Evolutionary conservation across 192 early-diverging fungal species (phyloP).

Genomic region (Funneliformis mosseae): DNA sequence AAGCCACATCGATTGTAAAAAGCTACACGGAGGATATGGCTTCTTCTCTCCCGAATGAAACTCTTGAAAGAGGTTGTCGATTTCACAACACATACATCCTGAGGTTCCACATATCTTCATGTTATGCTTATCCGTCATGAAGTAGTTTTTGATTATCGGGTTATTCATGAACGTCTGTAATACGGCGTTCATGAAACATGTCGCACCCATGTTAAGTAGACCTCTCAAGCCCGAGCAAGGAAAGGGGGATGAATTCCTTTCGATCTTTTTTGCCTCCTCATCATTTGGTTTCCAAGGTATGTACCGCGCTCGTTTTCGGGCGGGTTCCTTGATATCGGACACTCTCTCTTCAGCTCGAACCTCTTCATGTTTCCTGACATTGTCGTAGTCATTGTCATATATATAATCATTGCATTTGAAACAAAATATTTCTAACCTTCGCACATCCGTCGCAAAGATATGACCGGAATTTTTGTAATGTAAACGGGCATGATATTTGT

Average conservation of each 20-base stretch:
- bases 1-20: constrained; percentile 90
- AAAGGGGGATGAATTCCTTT: constrained; percentile 40
- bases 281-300: constrained; percentile 60
- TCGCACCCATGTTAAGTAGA: constrained; percentile 88
- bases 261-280: constrained; percentile 42
- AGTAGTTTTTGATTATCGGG: constrained; percentile 84
- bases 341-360: constrained; percentile 35
- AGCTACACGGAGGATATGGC: constrained; percentile 82
- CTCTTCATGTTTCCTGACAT: not conserved
- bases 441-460: constrained; percentile 28
- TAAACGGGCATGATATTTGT: constrained; percentile 49
- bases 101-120: constrained; percentile 60
- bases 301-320: constrained; percentile 48
- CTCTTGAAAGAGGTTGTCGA: constrained; percentile 80
- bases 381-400: constrained; percentile 21
- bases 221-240: constrained; percentile 77
- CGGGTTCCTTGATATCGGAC: constrained; percentile 51
- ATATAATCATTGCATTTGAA: constrained; percentile 35
- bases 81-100: constrained; percentile 91
- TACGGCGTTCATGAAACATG: constrained; percentile 95
- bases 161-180: constrained; percentile 93
- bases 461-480: not conserved
- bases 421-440: constrained; percentile 20
- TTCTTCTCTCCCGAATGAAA: constrained; percentile 62
- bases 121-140: constrained; percentile 90